phyloP scores from a whole-genome alignment of 2,329 filamentous ascomycete genomes.

The Aureobasidium sp. region DNA sequence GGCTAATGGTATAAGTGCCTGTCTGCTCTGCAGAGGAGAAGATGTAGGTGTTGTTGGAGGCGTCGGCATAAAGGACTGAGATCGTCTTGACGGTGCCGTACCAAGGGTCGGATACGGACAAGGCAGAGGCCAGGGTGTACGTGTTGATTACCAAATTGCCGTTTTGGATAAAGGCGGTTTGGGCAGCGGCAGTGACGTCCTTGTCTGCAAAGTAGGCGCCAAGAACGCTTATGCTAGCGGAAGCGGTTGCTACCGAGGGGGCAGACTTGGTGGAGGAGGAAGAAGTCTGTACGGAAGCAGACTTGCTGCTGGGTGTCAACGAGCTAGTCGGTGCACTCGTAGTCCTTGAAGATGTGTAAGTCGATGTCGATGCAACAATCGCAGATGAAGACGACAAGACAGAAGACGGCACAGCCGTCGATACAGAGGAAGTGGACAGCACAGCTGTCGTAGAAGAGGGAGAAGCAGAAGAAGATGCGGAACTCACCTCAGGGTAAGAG shows the following conservation, averaged over 20 bases:
- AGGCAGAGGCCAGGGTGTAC: slow-evolving; percentile 4
- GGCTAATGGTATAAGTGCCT: slow-evolving; percentile 11
- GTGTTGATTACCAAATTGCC: slow-evolving; percentile 14
- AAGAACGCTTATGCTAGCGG: slow-evolving; percentile 8
- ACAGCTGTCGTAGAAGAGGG: neutral
- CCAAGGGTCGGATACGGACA: slow-evolving; percentile 13
- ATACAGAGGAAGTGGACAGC: neutral
- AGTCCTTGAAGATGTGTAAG: slow-evolving; percentile 5
- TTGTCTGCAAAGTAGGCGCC: slow-evolving; percentile 15
- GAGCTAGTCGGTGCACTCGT: slow-evolving; percentile 6
- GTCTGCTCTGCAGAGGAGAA: slow-evolving; percentile 11
- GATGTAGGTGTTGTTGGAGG: slow-evolving; percentile 8
- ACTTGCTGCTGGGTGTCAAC: neutral
- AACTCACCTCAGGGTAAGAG: slow-evolving; percentile 17
- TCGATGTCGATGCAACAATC: neutral
- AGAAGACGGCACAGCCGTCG: neutral
- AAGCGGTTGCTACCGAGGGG: neutral
- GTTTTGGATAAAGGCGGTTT: neutral
- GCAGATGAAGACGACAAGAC: neutral
- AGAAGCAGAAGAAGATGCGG: neutral
- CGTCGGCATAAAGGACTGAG: slow-evolving; percentile 14
- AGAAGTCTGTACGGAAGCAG: neutral
- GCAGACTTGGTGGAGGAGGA: neutral
- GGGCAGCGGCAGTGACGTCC: slow-evolving; percentile 14
- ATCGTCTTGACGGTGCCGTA: slow-evolving; percentile 6